Percentiles rank a stretch among this genome's conserved stretches.
Evolutionary conservation across 768 basidiomycete genomes (phyloP).

Genomic region (Lentinula detonsa): DNA sequence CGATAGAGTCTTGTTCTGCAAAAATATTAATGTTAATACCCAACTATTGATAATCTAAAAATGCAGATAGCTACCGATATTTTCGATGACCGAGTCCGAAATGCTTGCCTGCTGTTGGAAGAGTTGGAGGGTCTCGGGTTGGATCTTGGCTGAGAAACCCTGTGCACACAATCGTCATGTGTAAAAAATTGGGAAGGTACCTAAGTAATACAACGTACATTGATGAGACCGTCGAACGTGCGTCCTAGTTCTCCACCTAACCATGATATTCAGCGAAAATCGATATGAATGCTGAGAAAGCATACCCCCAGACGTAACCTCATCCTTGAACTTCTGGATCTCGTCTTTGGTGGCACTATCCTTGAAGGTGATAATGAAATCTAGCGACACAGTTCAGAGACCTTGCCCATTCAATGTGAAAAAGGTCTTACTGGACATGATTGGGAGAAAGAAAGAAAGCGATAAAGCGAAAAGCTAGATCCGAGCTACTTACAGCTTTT

Average conservation of each 20-base stretch:
- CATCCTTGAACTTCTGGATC: slow-evolving; percentile 32
- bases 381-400: slow-evolving; percentile 19
- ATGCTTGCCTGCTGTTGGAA: slow-evolving; percentile 20
- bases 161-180: slow-evolving; percentile 8
- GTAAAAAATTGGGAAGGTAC: background rate
- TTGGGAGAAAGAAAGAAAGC: background rate
- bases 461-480: too few species aligned
- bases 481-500: too few species aligned
- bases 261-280: background rate
- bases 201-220: slow-evolving; percentile 20
- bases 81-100: slow-evolving; percentile 13
- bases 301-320: slow-evolving; percentile 33
- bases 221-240: slow-evolving; percentile 30
- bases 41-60: background rate
- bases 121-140: slow-evolving; percentile 19
- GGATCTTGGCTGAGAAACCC: slow-evolving; percentile 40
- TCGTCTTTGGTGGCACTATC: slow-evolving; percentile 29
- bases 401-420: background rate
- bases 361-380: slow-evolving; percentile 55
- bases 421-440: background rate
- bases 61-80: slow-evolving; percentile 13
- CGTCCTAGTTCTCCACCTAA: slow-evolving; percentile 40
- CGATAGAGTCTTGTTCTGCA: background rate
- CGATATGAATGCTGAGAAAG: background rate
- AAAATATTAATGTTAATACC: background rate